Evolutionary conservation across 306 rosid species (phyloP), one percentile per base, ranked within the genome.

Genomic region (Senna siamea): DNA sequence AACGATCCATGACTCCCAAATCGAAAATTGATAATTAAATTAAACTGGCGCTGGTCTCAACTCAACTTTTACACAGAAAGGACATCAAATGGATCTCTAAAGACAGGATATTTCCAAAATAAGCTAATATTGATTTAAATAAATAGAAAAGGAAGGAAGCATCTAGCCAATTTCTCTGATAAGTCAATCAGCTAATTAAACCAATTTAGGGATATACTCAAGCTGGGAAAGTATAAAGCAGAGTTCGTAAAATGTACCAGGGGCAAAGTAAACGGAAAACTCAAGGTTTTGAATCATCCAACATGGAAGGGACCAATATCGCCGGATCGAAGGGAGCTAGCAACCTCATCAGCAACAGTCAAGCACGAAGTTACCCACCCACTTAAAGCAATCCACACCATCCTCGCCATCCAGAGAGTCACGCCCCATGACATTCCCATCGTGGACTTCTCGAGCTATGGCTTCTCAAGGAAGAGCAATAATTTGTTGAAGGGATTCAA

Each of bases 311-410:
- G 89, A 43, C 97, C 95, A 65, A 94, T 84, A 80, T 94, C 98
- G 6, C 98, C 97, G 18, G 96, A 85, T 17, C 97, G 86, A 14
- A 91, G 88, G 81, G 97, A 87, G 59, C 81, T 14, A 7, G 98
- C 97, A 66, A 94, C 74, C 68, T 94, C 98, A 66, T 91, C 96
- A 52, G 97, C 98, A 43, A 91, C 84, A 35, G 85, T 83, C 73
- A 94, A 80, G 69, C 96, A 94, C 3, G 98, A 94, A 79, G 88
- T 63, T 48, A 94, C 79, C 96, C 95, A 94, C 0, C 95, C 96
- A 66, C 73, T 67, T 0, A 94, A 77, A 79, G 89, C 96, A 17
- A 85, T n/a, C 97, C 91, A 91, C 1, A 89, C 81, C 93, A 94
- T 87, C 82, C 78, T 85, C 2, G 84, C 90, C 80, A 91, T 85